Evolutionary conservation across 768 basidiomycete genomes (phyloP), one percentile per base, ranked within the genome.

Genomic region (Boletus eberwhitei): DNA sequence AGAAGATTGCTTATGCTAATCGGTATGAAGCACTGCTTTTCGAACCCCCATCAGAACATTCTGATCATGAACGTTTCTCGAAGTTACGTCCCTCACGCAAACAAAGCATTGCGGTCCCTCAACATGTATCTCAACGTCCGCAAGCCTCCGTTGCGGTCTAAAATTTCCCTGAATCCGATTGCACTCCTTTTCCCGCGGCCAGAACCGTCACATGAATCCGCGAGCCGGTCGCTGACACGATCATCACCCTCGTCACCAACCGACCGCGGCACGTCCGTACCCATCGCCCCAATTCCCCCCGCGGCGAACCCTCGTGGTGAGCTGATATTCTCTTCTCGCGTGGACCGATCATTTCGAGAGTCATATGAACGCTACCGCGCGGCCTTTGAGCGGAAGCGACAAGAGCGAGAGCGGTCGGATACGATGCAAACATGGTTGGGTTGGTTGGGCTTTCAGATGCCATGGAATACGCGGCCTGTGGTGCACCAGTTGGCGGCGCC

Each of bases 71-170:
- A 50, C 52, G 17, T 53, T 29, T 57, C 50, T 54, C 39, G 26
- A 68, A 98, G 96, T 75, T 99, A 98, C 66, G 91, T 98, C 26
- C 93, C 93, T 2, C 95, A 98, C 62, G 93, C 95, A 8, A 99
- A 98, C 71, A 83, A 87, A 43, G 86, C 94, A 0, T 78, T 99
- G 14, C 84, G 96, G 17, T 89, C 87, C 19, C 88, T 98, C 71
- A 99, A 99, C 71, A 95, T 99, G 86, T 91, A 92, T 65, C 80
- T 99, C 61, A 99, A 99, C 74, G 90, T 96, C 64, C 88, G 94
- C 39, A 83, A 85, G 60, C 87, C 86, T 2, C 83, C 92, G 0
- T 73, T 90, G 16, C 79, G 81, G 32, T 83, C 87, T 12, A 84
- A 81, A 63, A 72, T 84, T 58, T 65, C 76, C 22, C 69, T 68